phyloP scores from a whole-genome alignment of 116 monocot genomes.

The Iris pallida region DNA sequence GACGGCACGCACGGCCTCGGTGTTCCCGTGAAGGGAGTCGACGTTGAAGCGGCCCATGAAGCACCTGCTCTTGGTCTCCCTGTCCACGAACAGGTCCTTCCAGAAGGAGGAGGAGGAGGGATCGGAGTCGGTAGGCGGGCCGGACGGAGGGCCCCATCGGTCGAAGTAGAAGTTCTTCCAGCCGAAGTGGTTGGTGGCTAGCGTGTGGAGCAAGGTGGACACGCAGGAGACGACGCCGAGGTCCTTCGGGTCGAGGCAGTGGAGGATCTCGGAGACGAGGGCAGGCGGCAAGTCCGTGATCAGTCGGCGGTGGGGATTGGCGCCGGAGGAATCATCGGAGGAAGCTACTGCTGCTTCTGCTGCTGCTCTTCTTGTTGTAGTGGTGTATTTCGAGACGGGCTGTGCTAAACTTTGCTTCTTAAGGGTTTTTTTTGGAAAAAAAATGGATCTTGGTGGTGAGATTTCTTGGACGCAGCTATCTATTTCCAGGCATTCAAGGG shows the following conservation, averaged over 20 bases:
- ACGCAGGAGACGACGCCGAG: conserved; percentile 91
- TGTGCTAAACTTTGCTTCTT: conserved; percentile 15
- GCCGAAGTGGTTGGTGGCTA: conserved; percentile 63
- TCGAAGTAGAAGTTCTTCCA: conserved; percentile 84
- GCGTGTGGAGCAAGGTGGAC: conserved; percentile 48
- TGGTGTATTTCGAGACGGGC: conserved; percentile 1
- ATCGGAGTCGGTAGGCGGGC: background rate
- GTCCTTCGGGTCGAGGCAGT: conserved; percentile 70
- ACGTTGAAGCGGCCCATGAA: conserved; percentile 75
- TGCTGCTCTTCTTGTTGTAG: conserved; percentile 9
- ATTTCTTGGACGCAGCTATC: background rate
- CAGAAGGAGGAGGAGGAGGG: conserved; percentile 38
- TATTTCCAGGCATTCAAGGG: conserved; percentile 49
- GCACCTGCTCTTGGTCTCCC: conserved; percentile 63
- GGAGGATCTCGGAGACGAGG: conserved; percentile 78
- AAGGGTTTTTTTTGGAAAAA: background rate
- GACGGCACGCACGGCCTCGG: conserved; percentile 73
- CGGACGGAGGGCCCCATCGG: conserved; percentile 68
- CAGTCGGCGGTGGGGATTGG: conserved; percentile 24
- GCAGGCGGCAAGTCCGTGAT: conserved; percentile 79
- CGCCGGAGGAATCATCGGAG: conserved; percentile 8
- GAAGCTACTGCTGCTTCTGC: background rate
- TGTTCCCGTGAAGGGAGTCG: conserved; percentile 70
- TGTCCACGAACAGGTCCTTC: conserved; percentile 83
- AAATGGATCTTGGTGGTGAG: background rate